Conservation (phyloP, 1,139 yeast species). For the Saccharomyces uvarum region DNA sequence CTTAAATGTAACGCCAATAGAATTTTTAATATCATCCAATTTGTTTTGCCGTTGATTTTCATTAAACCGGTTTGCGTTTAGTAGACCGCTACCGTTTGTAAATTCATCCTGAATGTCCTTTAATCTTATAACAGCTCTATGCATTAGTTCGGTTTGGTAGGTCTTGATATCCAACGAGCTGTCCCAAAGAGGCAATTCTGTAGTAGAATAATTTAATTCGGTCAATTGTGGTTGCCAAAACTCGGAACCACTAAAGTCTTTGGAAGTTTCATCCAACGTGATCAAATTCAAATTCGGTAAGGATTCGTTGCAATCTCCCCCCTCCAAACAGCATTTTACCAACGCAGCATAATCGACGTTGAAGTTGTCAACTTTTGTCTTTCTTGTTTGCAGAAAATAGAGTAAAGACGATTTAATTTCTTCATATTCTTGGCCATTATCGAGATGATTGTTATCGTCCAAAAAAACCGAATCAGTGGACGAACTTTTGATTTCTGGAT, state of each 20-base stretch:
- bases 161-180: conserved; percentile 28
- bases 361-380: background rate
- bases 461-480: too few relatives aligned
- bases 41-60: conserved; percentile 46
- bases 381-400: conserved; percentile 19
- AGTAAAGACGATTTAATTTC: conserved; percentile 17
- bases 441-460: conserved; percentile 3
- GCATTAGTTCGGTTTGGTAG: conserved; percentile 40
- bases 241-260: conserved; percentile 6
- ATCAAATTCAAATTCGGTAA: conserved; percentile 16
- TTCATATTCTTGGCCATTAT: conserved; percentile 14
- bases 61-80: conserved; percentile 34
- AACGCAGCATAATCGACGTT: conserved; percentile 9
- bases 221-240: conserved; percentile 14
- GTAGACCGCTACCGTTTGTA: conserved; percentile 22
- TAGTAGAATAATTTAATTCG: conserved; percentile 11
- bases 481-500: conserved; percentile 2
- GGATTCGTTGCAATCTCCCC: conserved; percentile 10
- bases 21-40: conserved; percentile 42
- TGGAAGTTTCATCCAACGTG: conserved; percentile 1
- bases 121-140: conserved; percentile 36
- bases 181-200: conserved; percentile 10
- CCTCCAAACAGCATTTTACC: conserved; percentile 13
- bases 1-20: conserved; percentile 43
- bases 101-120: conserved; percentile 33